A percentile compares a stretch with the other conserved stretches of the same genome.
phyloP scores from a whole-genome alignment of 441 rosid genomes.

The Bruguiera hainesii region DNA sequence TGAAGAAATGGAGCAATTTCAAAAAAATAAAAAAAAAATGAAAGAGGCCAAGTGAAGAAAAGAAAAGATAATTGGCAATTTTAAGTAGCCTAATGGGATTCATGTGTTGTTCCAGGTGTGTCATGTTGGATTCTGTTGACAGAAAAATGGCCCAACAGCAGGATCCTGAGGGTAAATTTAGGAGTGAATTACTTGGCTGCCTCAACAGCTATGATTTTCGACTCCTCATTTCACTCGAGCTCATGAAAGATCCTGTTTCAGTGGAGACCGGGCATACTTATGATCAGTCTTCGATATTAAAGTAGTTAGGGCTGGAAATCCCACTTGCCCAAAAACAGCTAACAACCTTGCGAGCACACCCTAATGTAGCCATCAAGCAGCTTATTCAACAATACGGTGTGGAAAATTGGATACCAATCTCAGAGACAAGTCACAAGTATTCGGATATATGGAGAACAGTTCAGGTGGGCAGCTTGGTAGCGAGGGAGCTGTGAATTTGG shows the following conservation, averaged over 20 bases:
- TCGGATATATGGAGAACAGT: slow-evolving; percentile 32
- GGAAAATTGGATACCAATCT: slow-evolving; percentile 37
- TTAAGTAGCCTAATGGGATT: slow-evolving; percentile 56
- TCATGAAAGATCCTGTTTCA: slow-evolving; percentile 75
- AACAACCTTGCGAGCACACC: slow-evolving; percentile 39
- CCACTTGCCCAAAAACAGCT: slow-evolving; percentile 72
- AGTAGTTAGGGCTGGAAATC: slow-evolving; percentile 72
- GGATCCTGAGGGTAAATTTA: slow-evolving; percentile 7
- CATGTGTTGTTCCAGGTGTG: slow-evolving; percentile 58
- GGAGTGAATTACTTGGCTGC: slow-evolving; percentile 19
- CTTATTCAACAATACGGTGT: slow-evolving; percentile 45
- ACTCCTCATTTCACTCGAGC: slow-evolving; percentile 76
- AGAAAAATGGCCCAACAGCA: slow-evolving; percentile 18
- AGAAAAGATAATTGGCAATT: slow-evolving; percentile 27
- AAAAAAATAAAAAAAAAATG: slow-evolving; percentile 16
- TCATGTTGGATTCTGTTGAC: slow-evolving; percentile 44
- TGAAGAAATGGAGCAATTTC: not conserved
- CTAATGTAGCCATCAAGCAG: slow-evolving; percentile 53
- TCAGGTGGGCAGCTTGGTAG: slow-evolving; percentile 52
- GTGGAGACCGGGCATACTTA: slow-evolving; percentile 72
- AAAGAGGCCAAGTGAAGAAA: slow-evolving; percentile 18
- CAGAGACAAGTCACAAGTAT: slow-evolving; percentile 32
- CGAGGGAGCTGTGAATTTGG: slow-evolving; percentile 54
- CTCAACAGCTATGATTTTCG: slow-evolving; percentile 59
- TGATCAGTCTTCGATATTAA: slow-evolving; percentile 63